phyloP scores from a whole-genome alignment of 2,329 filamentous ascomycete species.

The Geosmithia flava region DNA sequence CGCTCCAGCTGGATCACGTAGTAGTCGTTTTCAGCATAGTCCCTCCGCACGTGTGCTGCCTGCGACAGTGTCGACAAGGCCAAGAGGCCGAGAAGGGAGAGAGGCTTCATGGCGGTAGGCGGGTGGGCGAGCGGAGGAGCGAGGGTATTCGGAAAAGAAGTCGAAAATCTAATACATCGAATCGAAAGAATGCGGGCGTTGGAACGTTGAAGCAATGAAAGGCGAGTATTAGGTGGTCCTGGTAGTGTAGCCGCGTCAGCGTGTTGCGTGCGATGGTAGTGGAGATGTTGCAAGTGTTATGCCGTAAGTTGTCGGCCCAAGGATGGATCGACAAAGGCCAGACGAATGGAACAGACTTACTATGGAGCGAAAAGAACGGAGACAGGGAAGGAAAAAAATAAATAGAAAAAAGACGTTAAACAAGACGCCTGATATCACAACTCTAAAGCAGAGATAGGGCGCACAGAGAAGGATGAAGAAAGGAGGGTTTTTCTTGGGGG shows the following conservation, averaged over 20 bases:
- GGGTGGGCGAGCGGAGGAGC: neutral
- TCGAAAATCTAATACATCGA: neutral
- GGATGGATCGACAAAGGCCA: neutral
- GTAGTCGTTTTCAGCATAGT: conserved; percentile 78
- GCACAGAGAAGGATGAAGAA: neutral
- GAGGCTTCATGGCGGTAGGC: conserved; percentile 31
- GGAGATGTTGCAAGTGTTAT: neutral
- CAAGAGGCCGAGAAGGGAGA: conserved; percentile 38
- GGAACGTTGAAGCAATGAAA: neutral
- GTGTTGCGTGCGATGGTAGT: neutral
- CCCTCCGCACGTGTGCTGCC: conserved; percentile 34
- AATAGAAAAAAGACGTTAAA: neutral
- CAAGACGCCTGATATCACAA: neutral
- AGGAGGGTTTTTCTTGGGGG: neutral
- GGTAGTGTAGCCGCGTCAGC: neutral
- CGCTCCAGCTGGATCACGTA: conserved; percentile 78
- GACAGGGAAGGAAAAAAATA: too few species aligned
- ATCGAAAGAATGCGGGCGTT: neutral
- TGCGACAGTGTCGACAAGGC: conserved; percentile 36
- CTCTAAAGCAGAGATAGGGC: neutral
- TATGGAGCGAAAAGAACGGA: neutral
- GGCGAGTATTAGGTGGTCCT: neutral
- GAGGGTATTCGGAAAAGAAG: neutral
- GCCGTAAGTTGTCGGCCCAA: neutral
- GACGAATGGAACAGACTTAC: neutral